These are phyloP conservation scores for Lepidium sativum DNA, from an alignment of 345 rosid genomes.

Conservation along the genomic window DNA sequence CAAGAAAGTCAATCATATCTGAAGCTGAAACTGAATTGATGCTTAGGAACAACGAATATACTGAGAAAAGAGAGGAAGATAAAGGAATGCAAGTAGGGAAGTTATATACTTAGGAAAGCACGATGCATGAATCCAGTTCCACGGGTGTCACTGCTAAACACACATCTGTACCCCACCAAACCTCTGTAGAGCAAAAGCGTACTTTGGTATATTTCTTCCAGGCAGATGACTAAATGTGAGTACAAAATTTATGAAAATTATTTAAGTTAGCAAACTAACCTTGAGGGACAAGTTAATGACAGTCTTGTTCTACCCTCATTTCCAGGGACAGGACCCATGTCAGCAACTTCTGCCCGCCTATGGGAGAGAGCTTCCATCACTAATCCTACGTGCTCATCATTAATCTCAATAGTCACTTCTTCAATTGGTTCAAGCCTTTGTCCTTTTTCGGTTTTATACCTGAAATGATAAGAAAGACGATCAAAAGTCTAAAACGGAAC, in stretches of 20 bases:
- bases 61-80: neutral
- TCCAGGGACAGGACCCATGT: constrained; percentile 97
- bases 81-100: constrained; percentile 4
- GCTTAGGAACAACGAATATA: neutral
- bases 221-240: neutral
- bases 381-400: constrained; percentile 89
- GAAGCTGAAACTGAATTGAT: neutral
- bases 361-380: constrained; percentile 95
- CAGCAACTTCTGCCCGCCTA: constrained; percentile 74
- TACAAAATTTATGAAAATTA: neutral
- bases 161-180: constrained; percentile 95
- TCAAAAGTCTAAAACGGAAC: neutral
- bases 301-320: constrained; percentile 76
- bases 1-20: neutral
- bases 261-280: constrained; percentile 34
- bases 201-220: neutral
- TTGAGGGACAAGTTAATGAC: constrained; percentile 89
- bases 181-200: constrained; percentile 45
- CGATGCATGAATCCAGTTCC: constrained; percentile 99
- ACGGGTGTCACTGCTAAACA: constrained; percentile 96
- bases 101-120: constrained; percentile 74
- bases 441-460: constrained; percentile 69
- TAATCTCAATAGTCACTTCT: constrained; percentile 92
- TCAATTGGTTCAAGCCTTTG: constrained; percentile 89
- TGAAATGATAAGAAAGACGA: constrained; percentile 25